These are phyloP conservation scores for Fusarium abutilonis DNA, from an alignment of 2,329 filamentous ascomycete genomes.

Conservation along the genomic window DNA sequence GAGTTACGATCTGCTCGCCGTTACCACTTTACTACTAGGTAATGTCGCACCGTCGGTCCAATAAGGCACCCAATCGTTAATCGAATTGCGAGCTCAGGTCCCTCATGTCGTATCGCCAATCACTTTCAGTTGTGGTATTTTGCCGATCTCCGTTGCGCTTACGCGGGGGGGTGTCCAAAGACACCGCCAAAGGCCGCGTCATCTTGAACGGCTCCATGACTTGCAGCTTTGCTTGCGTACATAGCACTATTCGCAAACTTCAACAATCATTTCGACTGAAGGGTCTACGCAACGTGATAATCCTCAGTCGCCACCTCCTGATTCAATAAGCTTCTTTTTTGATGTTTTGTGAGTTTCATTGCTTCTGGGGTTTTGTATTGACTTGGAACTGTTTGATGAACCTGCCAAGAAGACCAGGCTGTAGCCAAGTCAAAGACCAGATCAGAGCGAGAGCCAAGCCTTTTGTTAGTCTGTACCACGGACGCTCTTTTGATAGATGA, in stretches of 20 bases:
- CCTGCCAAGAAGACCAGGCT: slow-evolving; percentile 17
- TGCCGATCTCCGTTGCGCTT: slow-evolving; percentile 22
- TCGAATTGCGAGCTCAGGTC: slow-evolving; percentile 9
- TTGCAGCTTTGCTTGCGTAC: slow-evolving; percentile 37
- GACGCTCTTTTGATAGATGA: slow-evolving; percentile 9
- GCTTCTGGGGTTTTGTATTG: neutral
- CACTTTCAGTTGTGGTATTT: slow-evolving; percentile 18
- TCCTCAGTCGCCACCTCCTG: slow-evolving; percentile 32
- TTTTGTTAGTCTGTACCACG: slow-evolving; percentile 21
- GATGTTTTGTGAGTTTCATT: slow-evolving; percentile 3
- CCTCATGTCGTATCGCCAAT: slow-evolving; percentile 19
- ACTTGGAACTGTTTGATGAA: neutral
- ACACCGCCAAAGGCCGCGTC: slow-evolving; percentile 44
- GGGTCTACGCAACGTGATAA: slow-evolving; percentile 23
- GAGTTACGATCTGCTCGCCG: neutral
- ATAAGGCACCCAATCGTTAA: slow-evolving; percentile 21
- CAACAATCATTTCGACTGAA: slow-evolving; percentile 16
- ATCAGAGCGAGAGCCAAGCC: slow-evolving; percentile 19
- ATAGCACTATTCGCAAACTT: slow-evolving; percentile 19
- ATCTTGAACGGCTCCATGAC: slow-evolving; percentile 40
- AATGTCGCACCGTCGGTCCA: slow-evolving; percentile 12
- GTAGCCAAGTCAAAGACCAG: slow-evolving; percentile 14
- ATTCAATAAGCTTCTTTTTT: slow-evolving; percentile 11
- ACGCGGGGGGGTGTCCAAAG: slow-evolving; percentile 40
- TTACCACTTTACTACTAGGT: slow-evolving; percentile 9